Percentiles rank a stretch among this genome's conserved stretches.
Conservation (phyloP, 805 yeast species). For the Saturnispora saitoi region DNA sequence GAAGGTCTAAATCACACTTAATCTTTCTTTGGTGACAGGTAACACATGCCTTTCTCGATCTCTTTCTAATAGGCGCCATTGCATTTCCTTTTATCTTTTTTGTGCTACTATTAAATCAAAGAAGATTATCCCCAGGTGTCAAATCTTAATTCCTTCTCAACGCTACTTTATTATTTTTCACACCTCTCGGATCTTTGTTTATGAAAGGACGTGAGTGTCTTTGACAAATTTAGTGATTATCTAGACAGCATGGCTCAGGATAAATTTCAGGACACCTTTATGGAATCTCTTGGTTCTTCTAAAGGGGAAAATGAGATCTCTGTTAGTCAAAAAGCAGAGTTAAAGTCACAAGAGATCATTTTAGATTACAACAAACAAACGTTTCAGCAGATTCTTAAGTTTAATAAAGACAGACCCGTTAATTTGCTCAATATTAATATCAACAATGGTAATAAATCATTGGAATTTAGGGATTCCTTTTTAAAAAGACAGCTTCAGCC, state of each 20-base stretch:
- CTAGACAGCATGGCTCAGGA: neutral
- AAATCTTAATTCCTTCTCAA: neutral
- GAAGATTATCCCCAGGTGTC: neutral
- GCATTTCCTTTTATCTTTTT: neutral
- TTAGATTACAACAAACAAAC: slow-evolving; percentile 22
- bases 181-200: neutral
- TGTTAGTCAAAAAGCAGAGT: slow-evolving; percentile 19
- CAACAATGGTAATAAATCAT: slow-evolving; percentile 33
- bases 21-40: slow-evolving; percentile 76
- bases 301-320: neutral
- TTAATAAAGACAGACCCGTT: slow-evolving; percentile 34
- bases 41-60: slow-evolving; percentile 64
- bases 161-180: neutral
- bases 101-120: neutral
- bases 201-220: neutral
- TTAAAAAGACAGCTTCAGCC: slow-evolving; percentile 40
- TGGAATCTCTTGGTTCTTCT: slow-evolving; percentile 16
- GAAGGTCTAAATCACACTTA: slow-evolving; percentile 60
- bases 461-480: slow-evolving; percentile 37
- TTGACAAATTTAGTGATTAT: neutral
- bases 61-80: slow-evolving; percentile 32
- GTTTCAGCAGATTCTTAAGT: slow-evolving; percentile 22
- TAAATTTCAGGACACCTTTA: slow-evolving; percentile 10
- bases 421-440: slow-evolving; percentile 37
- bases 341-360: slow-evolving; percentile 23